These are phyloP conservation scores for Cyanidium caldarium DNA, from an alignment of 23 red algal genomes.

Conservation along the genomic window DNA sequence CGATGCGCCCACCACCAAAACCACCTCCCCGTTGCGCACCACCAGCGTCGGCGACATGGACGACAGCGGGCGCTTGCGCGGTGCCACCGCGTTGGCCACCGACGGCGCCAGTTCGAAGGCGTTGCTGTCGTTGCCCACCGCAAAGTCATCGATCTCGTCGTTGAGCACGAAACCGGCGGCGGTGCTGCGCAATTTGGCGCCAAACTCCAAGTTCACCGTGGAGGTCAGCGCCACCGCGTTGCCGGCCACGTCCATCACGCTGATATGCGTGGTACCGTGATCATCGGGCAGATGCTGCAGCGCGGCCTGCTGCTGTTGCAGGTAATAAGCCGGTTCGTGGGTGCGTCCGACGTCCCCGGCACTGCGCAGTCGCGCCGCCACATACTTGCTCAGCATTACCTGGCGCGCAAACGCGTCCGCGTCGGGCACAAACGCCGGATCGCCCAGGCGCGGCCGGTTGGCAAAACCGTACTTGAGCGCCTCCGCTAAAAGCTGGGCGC, in stretches of 20 bases:
- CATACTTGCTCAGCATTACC: conserved; percentile 27
- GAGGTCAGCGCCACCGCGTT: conserved; percentile 72
- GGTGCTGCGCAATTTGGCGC: conserved; percentile 42
- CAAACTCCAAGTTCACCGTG: conserved; percentile 68
- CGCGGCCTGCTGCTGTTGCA: not conserved
- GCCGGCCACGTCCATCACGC: conserved; percentile 47
- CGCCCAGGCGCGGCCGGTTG: conserved; percentile 45
- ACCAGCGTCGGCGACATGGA: conserved; percentile 86
- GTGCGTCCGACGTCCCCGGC: conserved; percentile 3
- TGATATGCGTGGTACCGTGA: conserved; percentile 81
- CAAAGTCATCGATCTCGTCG: conserved; percentile 81
- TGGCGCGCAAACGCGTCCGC: conserved; percentile 18
- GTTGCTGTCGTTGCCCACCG: conserved; percentile 23
- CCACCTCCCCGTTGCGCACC: conserved; percentile 23
- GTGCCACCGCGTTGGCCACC: conserved; percentile 29
- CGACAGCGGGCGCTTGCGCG: conserved; percentile 68
- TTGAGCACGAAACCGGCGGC: conserved; percentile 62
- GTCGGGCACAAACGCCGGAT: conserved; percentile 64
- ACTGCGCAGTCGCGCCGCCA: conserved; percentile 20
- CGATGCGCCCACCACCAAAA: conserved; percentile 50
- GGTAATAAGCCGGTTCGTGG: conserved; percentile 22
- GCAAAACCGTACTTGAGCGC: conserved; percentile 77
- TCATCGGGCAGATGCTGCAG: conserved; percentile 9
- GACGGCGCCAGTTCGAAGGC: conserved; percentile 44
- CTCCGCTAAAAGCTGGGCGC: conserved; percentile 25